Conservation (phyloP, 148 eudicot genomes). For the Cornus controversa region DNA sequence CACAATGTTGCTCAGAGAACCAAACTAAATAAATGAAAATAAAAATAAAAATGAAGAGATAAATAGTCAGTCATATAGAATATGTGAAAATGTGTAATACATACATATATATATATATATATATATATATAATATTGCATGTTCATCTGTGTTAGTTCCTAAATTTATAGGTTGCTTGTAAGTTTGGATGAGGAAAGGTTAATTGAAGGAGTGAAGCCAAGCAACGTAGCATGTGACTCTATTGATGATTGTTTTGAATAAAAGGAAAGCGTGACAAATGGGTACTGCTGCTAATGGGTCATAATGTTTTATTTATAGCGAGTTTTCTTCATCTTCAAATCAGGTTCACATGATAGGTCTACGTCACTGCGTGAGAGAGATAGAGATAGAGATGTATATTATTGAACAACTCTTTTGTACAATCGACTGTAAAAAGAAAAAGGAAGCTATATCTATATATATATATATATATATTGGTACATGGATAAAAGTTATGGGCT, state of each 20-base stretch:
- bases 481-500: constrained; percentile 2
- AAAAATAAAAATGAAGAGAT: too few relatives aligned
- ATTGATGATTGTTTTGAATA: constrained; percentile 13
- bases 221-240: constrained; percentile 9
- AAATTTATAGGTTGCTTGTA: constrained; percentile 1
- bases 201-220: neutral
- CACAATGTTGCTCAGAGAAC: too few relatives aligned
- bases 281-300: constrained; percentile 14
- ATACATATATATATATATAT: too few relatives aligned
- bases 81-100: too few relatives aligned
- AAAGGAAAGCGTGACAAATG: constrained; percentile 13
- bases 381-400: neutral
- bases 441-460: too few relatives aligned
- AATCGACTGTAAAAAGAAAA: too few relatives aligned
- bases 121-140: neutral
- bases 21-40: too few relatives aligned
- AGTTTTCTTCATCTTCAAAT: constrained; percentile 13
- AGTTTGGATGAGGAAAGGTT: constrained; percentile 1
- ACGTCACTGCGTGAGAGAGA: neutral
- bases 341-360: constrained; percentile 15
- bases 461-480: neutral
- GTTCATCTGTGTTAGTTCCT: neutral
- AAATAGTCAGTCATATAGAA: too few relatives aligned
- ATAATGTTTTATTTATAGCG: neutral
- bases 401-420: too few relatives aligned